These are phyloP conservation scores for Scolecobasidium constrictum DNA, from an alignment of 2,329 filamentous ascomycete genomes.

Conservation along the genomic window DNA sequence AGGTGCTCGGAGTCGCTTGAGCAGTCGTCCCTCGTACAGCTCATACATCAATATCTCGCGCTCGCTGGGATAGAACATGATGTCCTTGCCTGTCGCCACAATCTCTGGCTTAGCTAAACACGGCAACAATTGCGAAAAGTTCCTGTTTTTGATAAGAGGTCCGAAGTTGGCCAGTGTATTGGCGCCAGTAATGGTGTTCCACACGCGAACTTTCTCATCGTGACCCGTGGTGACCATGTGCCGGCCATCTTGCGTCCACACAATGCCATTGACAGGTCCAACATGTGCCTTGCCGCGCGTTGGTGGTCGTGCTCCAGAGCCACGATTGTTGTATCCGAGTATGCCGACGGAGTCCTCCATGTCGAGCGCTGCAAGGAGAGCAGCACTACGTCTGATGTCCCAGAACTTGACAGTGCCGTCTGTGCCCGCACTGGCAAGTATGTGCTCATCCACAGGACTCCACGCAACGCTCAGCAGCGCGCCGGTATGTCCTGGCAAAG, in stretches of 20 bases:
- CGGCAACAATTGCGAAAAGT: constrained; percentile 29
- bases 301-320: constrained; percentile 29
- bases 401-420: constrained; percentile 79
- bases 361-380: constrained; percentile 66
- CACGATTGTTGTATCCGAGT: constrained; percentile 33
- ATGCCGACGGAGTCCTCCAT: constrained; percentile 73
- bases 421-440: constrained; percentile 73
- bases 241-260: constrained; percentile 71
- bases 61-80: constrained; percentile 70
- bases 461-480: constrained; percentile 56
- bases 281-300: constrained; percentile 52
- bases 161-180: constrained; percentile 88
- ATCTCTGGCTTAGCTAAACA: constrained; percentile 49
- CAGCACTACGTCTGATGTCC: constrained; percentile 73
- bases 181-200: constrained; percentile 68
- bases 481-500: constrained; percentile 37
- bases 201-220: constrained; percentile 76
- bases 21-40: constrained; percentile 61
- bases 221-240: constrained; percentile 73
- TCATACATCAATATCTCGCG: constrained; percentile 69
- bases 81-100: constrained; percentile 46
- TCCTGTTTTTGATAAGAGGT: constrained; percentile 62
- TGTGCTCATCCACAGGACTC: constrained; percentile 70
- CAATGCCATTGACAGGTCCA: constrained; percentile 72
- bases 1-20: constrained; percentile 60